These are phyloP conservation scores for Martiniozyma asiatica DNA, from an alignment of 1,139 yeast genomes.

Conservation along the genomic window DNA sequence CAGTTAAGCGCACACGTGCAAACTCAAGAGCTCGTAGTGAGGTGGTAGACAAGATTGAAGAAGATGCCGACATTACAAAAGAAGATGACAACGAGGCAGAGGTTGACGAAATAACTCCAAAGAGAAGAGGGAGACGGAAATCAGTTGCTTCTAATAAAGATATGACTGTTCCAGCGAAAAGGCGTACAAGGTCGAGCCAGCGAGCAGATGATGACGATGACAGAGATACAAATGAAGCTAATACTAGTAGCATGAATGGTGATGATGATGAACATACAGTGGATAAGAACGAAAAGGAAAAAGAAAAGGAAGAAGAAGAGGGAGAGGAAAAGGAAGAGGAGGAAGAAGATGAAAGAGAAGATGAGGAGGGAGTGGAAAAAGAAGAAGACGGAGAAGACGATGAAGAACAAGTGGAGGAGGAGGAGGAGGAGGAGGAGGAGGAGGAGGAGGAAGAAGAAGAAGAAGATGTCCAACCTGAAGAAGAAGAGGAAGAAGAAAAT, in stretches of 20 bases:
- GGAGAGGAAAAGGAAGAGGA: too few relatives aligned
- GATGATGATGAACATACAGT: slow-evolving; percentile 3
- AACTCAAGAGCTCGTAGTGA: too few relatives aligned
- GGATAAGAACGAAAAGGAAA: slow-evolving; percentile 1
- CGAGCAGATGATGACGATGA: slow-evolving; percentile 1
- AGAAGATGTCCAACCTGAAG: slow-evolving; percentile 6
- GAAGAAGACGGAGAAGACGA: too few relatives aligned
- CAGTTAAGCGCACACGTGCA: too few relatives aligned
- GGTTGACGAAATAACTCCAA: neutral
- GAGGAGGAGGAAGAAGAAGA: slow-evolving; percentile 5
- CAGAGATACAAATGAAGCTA: slow-evolving; percentile 1
- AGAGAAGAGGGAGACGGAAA: slow-evolving; percentile 3
- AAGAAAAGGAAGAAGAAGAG: slow-evolving; percentile 4
- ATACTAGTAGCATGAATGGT: neutral
- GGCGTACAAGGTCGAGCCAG: too few relatives aligned
- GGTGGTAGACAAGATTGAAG: neutral
- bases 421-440: slow-evolving; percentile 6
- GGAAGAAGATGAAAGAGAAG: slow-evolving; percentile 9
- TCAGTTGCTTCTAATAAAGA: neutral
- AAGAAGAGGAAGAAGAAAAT: slow-evolving; percentile 6
- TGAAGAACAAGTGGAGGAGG: slow-evolving; percentile 4
- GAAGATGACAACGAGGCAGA: slow-evolving; percentile 1
- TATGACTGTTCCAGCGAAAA: too few relatives aligned
- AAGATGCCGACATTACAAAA: neutral
- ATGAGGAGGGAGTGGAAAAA: slow-evolving; percentile 3